A percentile compares a stretch with the other conserved stretches of the same genome.
phyloP scores from a whole-genome alignment of 345 rosid species.

The Ceriops tagal region DNA sequence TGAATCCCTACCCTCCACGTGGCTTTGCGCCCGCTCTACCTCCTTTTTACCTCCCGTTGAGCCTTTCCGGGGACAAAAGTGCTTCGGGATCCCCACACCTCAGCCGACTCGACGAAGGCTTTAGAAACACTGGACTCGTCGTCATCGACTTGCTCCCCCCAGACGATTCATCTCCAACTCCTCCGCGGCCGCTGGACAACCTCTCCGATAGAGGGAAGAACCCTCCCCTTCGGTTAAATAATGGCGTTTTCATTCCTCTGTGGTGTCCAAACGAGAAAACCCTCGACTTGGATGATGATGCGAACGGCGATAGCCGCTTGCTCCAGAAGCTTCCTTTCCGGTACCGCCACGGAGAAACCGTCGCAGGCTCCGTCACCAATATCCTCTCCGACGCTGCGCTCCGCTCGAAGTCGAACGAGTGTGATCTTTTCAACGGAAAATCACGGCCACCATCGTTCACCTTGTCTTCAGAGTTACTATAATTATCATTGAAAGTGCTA shows the following conservation, averaged over 20 bases:
- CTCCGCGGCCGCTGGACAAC: constrained; percentile 36
- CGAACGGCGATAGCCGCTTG: constrained; percentile 83
- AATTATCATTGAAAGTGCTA: constrained; percentile 7
- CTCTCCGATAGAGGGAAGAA: constrained; percentile 79
- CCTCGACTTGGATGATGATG: constrained; percentile 60
- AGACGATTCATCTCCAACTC: constrained; percentile 46
- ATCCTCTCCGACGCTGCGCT: constrained; percentile 65
- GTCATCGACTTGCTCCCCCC: constrained; percentile 69
- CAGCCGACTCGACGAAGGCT: constrained; percentile 72
- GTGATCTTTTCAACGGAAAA: constrained; percentile 57
- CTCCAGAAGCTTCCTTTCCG: constrained; percentile 75
- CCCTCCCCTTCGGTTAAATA: constrained; percentile 49
- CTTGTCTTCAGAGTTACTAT: constrained; percentile 39
- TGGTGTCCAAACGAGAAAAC: constrained; percentile 73
- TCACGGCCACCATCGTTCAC: constrained; percentile 33
- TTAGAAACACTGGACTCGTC: constrained; percentile 73
- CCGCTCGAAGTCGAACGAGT: constrained; percentile 83
- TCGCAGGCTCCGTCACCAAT: constrained; percentile 52
- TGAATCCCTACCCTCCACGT: constrained; percentile 54
- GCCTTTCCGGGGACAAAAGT: constrained; percentile 86
- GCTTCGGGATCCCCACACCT: constrained; percentile 99
- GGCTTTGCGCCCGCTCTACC: constrained; percentile 12
- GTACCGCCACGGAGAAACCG: constrained; percentile 81
- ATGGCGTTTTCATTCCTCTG: constrained; percentile 71
- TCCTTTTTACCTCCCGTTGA: constrained; percentile 38